phyloP scores from a whole-genome alignment of 495 filamentous ascomycete species.

The Aspergillus nidulans region DNA sequence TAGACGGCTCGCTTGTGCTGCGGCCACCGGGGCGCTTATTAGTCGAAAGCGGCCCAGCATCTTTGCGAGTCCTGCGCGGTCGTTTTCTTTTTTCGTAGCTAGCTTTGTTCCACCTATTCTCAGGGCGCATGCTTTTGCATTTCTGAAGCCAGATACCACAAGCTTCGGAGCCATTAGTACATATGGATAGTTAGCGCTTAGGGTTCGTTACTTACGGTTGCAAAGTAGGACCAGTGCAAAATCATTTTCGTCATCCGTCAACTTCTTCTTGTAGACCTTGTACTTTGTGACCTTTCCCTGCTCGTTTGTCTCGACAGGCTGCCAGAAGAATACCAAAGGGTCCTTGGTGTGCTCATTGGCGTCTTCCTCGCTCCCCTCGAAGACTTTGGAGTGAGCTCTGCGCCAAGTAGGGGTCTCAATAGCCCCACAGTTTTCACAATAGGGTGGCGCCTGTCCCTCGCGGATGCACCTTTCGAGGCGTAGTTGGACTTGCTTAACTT shows the following conservation, averaged over 20 bases:
- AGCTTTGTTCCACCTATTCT: slow-evolving; percentile 70
- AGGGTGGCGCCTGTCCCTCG: slow-evolving; percentile 73
- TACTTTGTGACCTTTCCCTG: slow-evolving; percentile 57
- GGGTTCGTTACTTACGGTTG: slow-evolving; percentile 63
- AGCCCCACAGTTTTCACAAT: slow-evolving; percentile 86
- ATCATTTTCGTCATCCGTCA: slow-evolving; percentile 57
- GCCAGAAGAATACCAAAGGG: slow-evolving; percentile 57
- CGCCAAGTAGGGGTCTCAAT: slow-evolving; percentile 96
- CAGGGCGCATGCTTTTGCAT: slow-evolving; percentile 76
- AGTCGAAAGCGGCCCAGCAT: slow-evolving; percentile 29
- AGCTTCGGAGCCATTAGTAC: slow-evolving; percentile 43
- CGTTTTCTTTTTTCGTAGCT: slow-evolving; percentile 37
- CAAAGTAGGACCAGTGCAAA: slow-evolving; percentile 73
- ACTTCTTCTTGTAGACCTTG: slow-evolving; percentile 72
- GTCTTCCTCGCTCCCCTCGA: slow-evolving; percentile 55
- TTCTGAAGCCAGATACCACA: slow-evolving; percentile 94
- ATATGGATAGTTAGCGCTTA: background rate
- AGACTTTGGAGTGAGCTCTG: slow-evolving; percentile 72
- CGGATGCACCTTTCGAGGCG: slow-evolving; percentile 61
- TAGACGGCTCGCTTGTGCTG: slow-evolving; percentile 26
- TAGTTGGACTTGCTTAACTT: slow-evolving; percentile 42
- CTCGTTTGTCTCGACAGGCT: slow-evolving; percentile 56
- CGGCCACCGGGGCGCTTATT: slow-evolving; percentile 28
- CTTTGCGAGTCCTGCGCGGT: slow-evolving; percentile 29
- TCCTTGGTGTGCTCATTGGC: slow-evolving; percentile 64